Percentiles rank a stretch among this genome's conserved stretches.
Conservation (phyloP, 1,284 basidiomycete species). For the Apiotrichum siamense region DNA sequence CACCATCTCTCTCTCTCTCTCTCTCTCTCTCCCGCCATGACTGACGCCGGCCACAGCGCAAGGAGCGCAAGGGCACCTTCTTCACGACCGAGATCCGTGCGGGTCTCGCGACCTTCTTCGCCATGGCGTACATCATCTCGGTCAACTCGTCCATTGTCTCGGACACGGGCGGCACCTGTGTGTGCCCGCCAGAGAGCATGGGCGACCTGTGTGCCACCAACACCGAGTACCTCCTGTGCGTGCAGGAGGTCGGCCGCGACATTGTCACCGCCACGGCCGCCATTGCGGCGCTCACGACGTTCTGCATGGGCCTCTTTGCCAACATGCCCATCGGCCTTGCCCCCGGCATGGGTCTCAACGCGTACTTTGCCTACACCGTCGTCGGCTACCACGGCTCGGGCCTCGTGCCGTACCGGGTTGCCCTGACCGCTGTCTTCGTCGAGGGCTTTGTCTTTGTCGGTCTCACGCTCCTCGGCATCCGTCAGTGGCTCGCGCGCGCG, state of each 20-base stretch:
- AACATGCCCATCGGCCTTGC: slow-evolving; percentile 71
- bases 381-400: slow-evolving; percentile 70
- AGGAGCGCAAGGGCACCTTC: slow-evolving; percentile 66
- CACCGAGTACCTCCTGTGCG: slow-evolving; percentile 59
- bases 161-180: slow-evolving; percentile 73
- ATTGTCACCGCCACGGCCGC: slow-evolving; percentile 60
- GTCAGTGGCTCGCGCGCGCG: slow-evolving; percentile 81
- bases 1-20: too few species aligned
- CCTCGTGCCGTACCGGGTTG: slow-evolving; percentile 68
- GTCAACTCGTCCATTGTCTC: slow-evolving; percentile 59
- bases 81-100: slow-evolving; percentile 78
- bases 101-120: slow-evolving; percentile 73
- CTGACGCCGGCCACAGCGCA: slow-evolving; percentile 27
- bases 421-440: slow-evolving; percentile 79
- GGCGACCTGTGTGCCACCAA: slow-evolving; percentile 52
- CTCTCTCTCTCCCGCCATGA: too few species aligned
- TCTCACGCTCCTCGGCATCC: slow-evolving; percentile 74
- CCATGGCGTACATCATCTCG: slow-evolving; percentile 42
- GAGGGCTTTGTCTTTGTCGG: slow-evolving; percentile 83
- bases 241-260: slow-evolving; percentile 62
- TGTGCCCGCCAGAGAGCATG: slow-evolving; percentile 52
- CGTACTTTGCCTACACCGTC: slow-evolving; percentile 84
- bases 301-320: slow-evolving; percentile 75
- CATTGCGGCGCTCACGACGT: slow-evolving; percentile 65
- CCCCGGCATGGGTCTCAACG: slow-evolving; percentile 72